These are phyloP conservation scores for Raffaelea ambrosiae DNA, from an alignment of 2,329 filamentous ascomycete species.

Conservation along the genomic window DNA sequence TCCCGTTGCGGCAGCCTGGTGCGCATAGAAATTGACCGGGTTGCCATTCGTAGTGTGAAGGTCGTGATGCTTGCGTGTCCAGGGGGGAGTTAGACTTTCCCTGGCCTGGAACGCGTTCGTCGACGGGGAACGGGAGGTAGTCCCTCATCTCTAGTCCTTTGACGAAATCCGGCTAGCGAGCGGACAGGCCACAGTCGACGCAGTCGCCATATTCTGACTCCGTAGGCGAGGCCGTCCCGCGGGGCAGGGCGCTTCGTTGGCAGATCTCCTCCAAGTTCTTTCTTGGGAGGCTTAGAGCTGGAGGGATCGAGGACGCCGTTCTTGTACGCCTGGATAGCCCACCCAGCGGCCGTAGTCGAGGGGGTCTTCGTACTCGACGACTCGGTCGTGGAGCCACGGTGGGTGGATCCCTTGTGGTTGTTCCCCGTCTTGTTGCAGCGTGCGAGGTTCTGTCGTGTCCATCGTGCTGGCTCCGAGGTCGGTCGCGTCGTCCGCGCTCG, in stretches of 20 bases:
- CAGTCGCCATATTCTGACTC: slow-evolving; percentile 11
- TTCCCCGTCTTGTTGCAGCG: slow-evolving; percentile 5
- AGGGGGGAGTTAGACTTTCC: slow-evolving; percentile 10
- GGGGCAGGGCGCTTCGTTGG: slow-evolving; percentile 5
- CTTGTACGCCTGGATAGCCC: slow-evolving; percentile 7
- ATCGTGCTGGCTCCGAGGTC: neutral
- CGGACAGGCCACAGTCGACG: slow-evolving; percentile 14
- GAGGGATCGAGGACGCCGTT: slow-evolving; percentile 12
- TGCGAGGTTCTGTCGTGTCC: slow-evolving; percentile 7
- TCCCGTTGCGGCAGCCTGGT: slow-evolving; percentile 13
- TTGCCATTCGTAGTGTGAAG: slow-evolving; percentile 18
- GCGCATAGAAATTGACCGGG: slow-evolving; percentile 17
- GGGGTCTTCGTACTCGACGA: neutral
- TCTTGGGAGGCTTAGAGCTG: slow-evolving; percentile 12
- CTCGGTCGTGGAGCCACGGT: neutral
- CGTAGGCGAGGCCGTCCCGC: slow-evolving; percentile 10
- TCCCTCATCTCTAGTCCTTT: slow-evolving; percentile 15
- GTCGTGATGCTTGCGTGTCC: slow-evolving; percentile 17
- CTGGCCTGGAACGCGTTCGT: slow-evolving; percentile 11
- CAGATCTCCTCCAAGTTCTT: slow-evolving; percentile 13
- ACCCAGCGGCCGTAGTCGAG: slow-evolving; percentile 8
- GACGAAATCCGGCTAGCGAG: slow-evolving; percentile 20
- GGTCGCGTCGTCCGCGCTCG: neutral
- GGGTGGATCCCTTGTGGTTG: neutral
- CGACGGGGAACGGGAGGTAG: slow-evolving; percentile 9